Evolutionary conservation across 176 grass and related monocot species (phyloP).

Genomic region (Paspalum notatum): DNA sequence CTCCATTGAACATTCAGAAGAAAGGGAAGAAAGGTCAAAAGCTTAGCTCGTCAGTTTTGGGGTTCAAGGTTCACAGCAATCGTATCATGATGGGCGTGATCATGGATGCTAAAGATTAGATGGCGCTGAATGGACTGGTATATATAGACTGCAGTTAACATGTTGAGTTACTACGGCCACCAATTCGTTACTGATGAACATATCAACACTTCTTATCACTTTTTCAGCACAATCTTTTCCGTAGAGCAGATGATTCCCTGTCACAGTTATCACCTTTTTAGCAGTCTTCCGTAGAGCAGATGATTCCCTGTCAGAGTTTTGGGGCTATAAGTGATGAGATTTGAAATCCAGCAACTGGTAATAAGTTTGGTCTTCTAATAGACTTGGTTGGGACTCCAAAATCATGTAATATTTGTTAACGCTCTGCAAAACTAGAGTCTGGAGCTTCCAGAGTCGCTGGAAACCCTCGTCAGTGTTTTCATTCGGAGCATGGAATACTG

Average conservation of each 20-base stretch:
- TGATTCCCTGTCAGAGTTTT: background rate
- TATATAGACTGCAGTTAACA: background rate
- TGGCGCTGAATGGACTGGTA: background rate
- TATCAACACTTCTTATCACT: background rate
- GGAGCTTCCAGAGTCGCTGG: background rate
- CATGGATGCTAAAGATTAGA: slow-evolving; percentile 5
- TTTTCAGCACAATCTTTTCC: background rate
- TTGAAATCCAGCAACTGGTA: background rate
- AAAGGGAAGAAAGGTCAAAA: slow-evolving; percentile 90
- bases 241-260: background rate
- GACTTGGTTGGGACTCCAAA: background rate
- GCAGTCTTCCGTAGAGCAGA: background rate
- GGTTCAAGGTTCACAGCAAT: slow-evolving; percentile 86
- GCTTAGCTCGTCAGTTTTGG: slow-evolving; percentile 59
- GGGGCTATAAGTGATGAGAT: background rate
- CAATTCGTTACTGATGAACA: background rate
- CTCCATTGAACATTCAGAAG: slow-evolving; percentile 54
- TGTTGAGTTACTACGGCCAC: background rate
- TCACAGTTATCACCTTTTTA: background rate
- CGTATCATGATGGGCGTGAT: slow-evolving; percentile 94
- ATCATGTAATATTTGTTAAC: background rate
- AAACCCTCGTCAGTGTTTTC: background rate
- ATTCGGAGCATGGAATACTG: background rate
- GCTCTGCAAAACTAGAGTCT: background rate
- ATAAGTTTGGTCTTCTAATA: background rate